phyloP scores from a whole-genome alignment of 2,329 filamentous ascomycete genomes.

The Diaporthe citri region DNA sequence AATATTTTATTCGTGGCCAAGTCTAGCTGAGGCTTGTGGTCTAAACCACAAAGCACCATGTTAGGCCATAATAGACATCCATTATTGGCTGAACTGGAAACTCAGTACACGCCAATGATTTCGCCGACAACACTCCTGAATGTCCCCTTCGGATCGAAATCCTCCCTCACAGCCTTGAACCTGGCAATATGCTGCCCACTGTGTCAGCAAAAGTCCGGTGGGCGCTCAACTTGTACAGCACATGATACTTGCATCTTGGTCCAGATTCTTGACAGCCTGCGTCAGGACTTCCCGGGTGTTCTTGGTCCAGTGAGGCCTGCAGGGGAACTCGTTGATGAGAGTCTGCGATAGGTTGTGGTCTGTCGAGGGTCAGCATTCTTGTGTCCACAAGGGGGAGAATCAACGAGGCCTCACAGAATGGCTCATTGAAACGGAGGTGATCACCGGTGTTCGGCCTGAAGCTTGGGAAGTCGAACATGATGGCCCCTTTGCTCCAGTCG shows the following conservation, averaged over 20 bases:
- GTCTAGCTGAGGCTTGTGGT: too few species aligned
- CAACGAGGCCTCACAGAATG: conserved; percentile 56
- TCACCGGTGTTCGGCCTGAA: conserved; percentile 61
- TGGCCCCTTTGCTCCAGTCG: conserved; percentile 63
- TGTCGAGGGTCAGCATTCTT: conserved; percentile 38
- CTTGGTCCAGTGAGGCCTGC: conserved; percentile 67
- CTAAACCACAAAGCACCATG: background rate
- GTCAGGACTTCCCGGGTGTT: conserved; percentile 62
- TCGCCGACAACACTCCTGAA: conserved; percentile 63
- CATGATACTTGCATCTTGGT: conserved; percentile 53
- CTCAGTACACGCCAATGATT: conserved; percentile 59
- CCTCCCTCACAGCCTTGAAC: conserved; percentile 61
- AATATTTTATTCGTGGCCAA: background rate
- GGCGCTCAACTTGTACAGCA: background rate
- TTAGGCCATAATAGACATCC: background rate
- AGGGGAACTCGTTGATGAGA: conserved; percentile 63
- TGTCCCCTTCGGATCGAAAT: conserved; percentile 61
- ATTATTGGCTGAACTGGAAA: background rate
- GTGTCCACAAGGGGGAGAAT: conserved; percentile 23
- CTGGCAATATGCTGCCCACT: conserved; percentile 53
- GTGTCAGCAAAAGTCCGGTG: background rate
- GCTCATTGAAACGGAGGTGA: conserved; percentile 61
- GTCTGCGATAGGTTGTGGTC: conserved; percentile 59
- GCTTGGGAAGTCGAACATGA: conserved; percentile 67
- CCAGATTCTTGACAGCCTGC: conserved; percentile 60